Base-by-base conservation (phyloP, 108 stramenopile species). In the Cyclostephanos tholiformis region DNA sequence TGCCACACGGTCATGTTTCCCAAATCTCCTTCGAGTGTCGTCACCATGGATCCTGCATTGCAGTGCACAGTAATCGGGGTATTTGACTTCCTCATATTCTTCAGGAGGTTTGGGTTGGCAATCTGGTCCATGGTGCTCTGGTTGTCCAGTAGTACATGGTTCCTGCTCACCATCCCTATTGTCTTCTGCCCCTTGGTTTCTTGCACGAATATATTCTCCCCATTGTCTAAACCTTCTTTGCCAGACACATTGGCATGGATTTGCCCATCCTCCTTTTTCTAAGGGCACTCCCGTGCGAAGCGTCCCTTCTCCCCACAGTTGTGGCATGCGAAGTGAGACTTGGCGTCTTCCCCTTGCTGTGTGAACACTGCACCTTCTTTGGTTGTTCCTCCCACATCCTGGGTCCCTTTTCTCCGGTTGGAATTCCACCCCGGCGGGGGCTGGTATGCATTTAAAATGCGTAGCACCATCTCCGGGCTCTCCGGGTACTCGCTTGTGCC, bases 1-100 rank as follows among this genome's bases (percentile, higher is more conserved):
- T 58, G 76, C 75, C 78, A 83, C 17, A 86, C 82, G n/a, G 16
- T 19, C n/a, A 50, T 50, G 14, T 35, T 17, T 35, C 71, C 77
- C 14, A 57, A 50, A 38, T 56, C 23, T 7, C 85, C 77, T 19
- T 57, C 17, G 11, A 59, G n/a, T 27, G 22, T 48, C 20, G 51
- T 56, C 19, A 22, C 61, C 19, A 38, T 27, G 35, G 26, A 59
- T 2, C 82, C 82, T 7, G 66, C 72, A 41, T 84, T 74, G 56
- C 59, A 66, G 14, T 55, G 19, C 30, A 64, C 63, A 2, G 13
- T 29, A 9, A 64, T 20, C 19, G 63, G 63, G 13, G 17, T 2
- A 1, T 38, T 36, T 2, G 35, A 30, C 12, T 13, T 13, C 26
- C 63, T 14, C 2, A 64, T 64, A 6, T 64, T 36, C 14, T 30